A percentile compares a stretch with the other conserved stretches of the same genome.
Evolutionary conservation across 1,284 basidiomycete genomes (phyloP).

Genomic region (Leccinum angustisporum): DNA sequence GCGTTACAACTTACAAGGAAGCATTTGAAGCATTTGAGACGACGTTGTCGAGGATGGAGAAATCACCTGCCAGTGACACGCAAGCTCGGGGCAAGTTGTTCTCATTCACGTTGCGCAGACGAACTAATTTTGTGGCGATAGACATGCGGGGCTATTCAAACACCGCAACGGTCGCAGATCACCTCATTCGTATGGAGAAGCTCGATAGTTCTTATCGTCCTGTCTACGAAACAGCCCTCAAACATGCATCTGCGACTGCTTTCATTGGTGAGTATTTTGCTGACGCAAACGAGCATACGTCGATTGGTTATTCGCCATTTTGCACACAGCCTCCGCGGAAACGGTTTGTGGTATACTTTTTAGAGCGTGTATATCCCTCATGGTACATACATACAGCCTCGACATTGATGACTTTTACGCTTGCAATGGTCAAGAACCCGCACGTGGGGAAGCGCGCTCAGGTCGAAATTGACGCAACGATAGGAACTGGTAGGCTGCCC

Average conservation of each 20-base stretch:
- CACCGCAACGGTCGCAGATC: slow-evolving; percentile 12
- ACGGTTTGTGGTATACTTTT: neutral
- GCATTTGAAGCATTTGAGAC: no score
- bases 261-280: slow-evolving; percentile 9
- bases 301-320: neutral
- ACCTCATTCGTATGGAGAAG: slow-evolving; percentile 11
- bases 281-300: neutral
- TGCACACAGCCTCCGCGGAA: neutral
- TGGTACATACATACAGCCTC: neutral
- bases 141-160: neutral
- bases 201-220: neutral
- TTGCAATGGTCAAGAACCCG: neutral
- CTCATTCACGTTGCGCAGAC: no score
- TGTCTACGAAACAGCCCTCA: slow-evolving; percentile 11
- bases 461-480: neutral
- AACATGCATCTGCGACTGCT: slow-evolving; percentile 8
- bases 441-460: neutral
- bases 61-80: no score
- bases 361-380: neutral
- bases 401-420: neutral
- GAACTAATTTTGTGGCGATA: no score
- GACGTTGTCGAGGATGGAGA: no score
- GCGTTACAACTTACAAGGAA: no score
- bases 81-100: no score
- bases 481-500: neutral